These are phyloP conservation scores for Ustilago bromivora DNA, from an alignment of 1,284 basidiomycete species.

Conservation along the genomic window DNA sequence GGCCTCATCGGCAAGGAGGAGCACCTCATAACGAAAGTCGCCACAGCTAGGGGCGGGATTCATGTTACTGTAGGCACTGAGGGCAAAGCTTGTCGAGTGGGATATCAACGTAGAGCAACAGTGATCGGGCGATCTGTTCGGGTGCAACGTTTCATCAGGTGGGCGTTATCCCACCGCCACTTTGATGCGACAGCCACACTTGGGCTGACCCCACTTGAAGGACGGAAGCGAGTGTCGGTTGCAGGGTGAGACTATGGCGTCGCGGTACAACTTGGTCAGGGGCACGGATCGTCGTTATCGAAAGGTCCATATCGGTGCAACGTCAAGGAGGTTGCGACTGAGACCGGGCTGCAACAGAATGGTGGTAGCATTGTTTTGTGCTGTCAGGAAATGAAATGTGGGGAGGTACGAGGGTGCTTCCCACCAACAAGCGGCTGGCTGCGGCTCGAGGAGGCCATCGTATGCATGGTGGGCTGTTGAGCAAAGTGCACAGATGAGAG, in stretches of 20 bases:
- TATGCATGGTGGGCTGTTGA: not conserved
- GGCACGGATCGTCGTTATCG: not conserved
- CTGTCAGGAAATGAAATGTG: not conserved
- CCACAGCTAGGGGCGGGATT: not conserved
- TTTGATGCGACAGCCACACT: not conserved
- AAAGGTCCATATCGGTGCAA: not conserved
- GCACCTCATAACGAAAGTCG: not conserved
- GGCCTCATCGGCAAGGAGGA: not conserved
- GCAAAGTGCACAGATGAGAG: not conserved
- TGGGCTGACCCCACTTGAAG: not conserved
- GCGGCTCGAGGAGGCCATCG: not conserved
- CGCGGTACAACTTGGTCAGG: not conserved
- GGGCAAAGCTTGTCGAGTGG: not conserved
- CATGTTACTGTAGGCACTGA: not conserved
- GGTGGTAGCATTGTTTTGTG: not conserved
- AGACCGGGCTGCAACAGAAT: too few relatives aligned
- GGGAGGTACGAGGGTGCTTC: not conserved
- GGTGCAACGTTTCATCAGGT: conserved; percentile 1
- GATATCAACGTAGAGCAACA: not conserved
- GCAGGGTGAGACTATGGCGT: not conserved
- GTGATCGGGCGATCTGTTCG: not conserved
- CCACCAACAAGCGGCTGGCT: not conserved
- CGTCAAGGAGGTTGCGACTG: too few relatives aligned
- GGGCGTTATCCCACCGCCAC: conserved; percentile 9
- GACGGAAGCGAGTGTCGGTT: conserved; percentile 1